Evolutionary conservation across 768 basidiomycete species (phyloP).

Genomic region (Amylocystis lapponica): DNA sequence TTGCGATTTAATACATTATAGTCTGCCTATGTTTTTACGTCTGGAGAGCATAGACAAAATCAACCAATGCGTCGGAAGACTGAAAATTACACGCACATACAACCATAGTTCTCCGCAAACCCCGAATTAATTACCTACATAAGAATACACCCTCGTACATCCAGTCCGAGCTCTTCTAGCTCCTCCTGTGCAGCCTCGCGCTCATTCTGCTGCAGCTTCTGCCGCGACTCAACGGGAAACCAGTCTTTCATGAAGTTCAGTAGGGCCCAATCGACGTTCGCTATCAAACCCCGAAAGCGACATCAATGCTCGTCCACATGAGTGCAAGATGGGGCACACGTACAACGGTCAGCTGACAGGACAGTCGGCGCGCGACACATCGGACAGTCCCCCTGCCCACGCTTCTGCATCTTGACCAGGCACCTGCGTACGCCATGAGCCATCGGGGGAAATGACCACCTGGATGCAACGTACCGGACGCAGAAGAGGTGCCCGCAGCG

Average conservation of each 20-base stretch:
- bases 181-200: constrained; percentile 69
- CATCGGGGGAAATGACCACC: not conserved
- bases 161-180: constrained; percentile 56
- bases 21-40: no score
- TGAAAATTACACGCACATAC: no score
- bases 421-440: constrained; percentile 39
- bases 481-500: constrained; percentile 77
- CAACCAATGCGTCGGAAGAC: no score
- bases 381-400: constrained; percentile 70
- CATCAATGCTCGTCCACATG: not conserved
- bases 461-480: constrained; percentile 37
- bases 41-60: no score
- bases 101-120: no score
- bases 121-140: no score
- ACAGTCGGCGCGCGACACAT: constrained; percentile 80
- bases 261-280: constrained; percentile 74
- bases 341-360: constrained; percentile 68
- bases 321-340: constrained; percentile 22
- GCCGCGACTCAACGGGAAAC: constrained; percentile 81
- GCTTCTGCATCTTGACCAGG: constrained; percentile 88
- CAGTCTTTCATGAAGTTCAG: constrained; percentile 87
- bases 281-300: constrained; percentile 29
- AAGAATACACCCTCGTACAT: constrained; percentile 18
- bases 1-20: no score
- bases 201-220: constrained; percentile 72